A percentile compares a stretch with the other conserved stretches of the same genome.
Conservation (phyloP, 805 yeast species). For the Candida nitratophila region DNA sequence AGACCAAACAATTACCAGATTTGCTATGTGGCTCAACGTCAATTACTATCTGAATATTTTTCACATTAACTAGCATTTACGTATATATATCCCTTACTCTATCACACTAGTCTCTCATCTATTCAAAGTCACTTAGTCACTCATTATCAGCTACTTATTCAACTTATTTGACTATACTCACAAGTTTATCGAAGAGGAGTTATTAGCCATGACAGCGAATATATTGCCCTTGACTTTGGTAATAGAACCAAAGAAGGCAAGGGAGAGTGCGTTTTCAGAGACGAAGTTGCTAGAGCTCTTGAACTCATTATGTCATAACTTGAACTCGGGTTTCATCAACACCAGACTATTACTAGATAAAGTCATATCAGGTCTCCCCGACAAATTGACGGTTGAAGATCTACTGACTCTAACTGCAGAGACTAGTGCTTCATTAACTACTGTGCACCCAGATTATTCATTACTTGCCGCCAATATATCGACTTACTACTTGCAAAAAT, state of each 20-base stretch:
- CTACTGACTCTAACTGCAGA: conserved; percentile 61
- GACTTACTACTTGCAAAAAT: conserved; percentile 75
- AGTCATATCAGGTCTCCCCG: conserved; percentile 43
- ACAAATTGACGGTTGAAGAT: conserved; percentile 38
- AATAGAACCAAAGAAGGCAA: conserved; percentile 7
- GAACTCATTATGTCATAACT: conserved; percentile 18
- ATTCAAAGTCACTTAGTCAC: too few relatives aligned
- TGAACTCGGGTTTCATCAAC: conserved; percentile 36
- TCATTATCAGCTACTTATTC: too few relatives aligned
- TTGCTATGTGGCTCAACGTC: too few relatives aligned
- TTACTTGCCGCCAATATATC: conserved; percentile 88
- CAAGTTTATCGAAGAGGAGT: too few relatives aligned
- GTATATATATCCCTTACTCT: too few relatives aligned
- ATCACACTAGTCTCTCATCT: too few relatives aligned
- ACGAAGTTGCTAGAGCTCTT: neutral
- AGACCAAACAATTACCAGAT: neutral
- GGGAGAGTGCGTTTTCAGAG: neutral
- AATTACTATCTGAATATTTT: too few relatives aligned
- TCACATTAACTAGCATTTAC: too few relatives aligned
- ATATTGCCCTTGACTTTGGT: neutral
- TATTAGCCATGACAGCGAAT: neutral
- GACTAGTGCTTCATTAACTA: conserved; percentile 90
- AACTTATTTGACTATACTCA: too few relatives aligned
- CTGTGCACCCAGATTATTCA: conserved; percentile 91
- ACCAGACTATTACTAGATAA: conserved; percentile 39